Evolutionary conservation across 352 stramenopile species (phyloP).

Genomic region (Phytophthora tubulina): DNA sequence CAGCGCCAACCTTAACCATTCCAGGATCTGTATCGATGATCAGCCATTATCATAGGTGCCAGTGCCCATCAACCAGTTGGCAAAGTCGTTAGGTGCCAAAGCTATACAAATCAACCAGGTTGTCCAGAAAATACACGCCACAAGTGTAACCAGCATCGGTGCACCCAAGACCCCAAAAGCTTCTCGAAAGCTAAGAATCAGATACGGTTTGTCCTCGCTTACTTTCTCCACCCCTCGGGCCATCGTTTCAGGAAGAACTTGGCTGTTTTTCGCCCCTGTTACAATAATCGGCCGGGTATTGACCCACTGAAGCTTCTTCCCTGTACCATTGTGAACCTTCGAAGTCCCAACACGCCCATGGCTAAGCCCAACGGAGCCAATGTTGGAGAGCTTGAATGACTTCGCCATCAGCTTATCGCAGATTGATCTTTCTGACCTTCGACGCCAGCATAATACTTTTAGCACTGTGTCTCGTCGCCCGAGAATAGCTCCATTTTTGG

Average conservation of each 20-base stretch:
- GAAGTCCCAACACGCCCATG: background rate
- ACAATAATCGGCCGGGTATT: constrained; percentile 7
- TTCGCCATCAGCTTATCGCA: constrained; percentile 4
- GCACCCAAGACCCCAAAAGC: constrained; percentile 23
- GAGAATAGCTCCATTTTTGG: background rate
- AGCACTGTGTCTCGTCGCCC: background rate
- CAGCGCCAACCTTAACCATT: constrained; percentile 18
- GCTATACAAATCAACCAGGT: constrained; percentile 28
- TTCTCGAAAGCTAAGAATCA: constrained; percentile 20
- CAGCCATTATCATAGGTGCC: constrained; percentile 33
- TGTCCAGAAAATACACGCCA: constrained; percentile 33
- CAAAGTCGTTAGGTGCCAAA: constrained; percentile 28
- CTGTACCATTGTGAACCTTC: background rate
- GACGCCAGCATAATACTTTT: background rate
- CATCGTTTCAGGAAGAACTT: constrained; percentile 6
- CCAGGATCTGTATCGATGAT: constrained; percentile 30
- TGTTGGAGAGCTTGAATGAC: background rate
- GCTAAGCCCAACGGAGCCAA: background rate
- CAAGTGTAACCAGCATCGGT: constrained; percentile 24
- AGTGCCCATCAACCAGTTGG: constrained; percentile 40
- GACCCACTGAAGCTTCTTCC: background rate
- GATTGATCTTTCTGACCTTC: background rate
- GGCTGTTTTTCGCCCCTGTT: constrained; percentile 4
- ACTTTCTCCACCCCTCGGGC: background rate
- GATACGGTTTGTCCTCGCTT: background rate